Conservation (phyloP, 75 land plant species). For the Selaginella tamariscina region DNA sequence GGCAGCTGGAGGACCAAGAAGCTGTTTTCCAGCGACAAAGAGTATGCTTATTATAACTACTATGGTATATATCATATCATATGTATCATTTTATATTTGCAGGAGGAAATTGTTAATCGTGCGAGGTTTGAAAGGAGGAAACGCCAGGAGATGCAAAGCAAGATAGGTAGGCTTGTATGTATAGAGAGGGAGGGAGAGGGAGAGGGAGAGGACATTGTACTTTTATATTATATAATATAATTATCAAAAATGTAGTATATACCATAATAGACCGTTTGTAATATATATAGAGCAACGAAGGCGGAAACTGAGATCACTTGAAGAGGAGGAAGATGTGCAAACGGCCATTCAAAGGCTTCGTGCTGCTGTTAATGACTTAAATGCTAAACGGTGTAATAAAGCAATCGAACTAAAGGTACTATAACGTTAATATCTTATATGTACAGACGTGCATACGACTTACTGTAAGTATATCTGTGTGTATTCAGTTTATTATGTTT, state of each 20-base stretch:
- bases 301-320: constrained; percentile 45
- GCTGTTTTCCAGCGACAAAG: constrained; percentile 56
- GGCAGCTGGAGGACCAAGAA: constrained; percentile 59
- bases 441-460: too few relatives aligned
- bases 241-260: too few relatives aligned
- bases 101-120: constrained; percentile 62
- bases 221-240: too few relatives aligned
- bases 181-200: constrained; percentile 57
- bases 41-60: too few relatives aligned
- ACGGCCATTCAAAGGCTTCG: constrained; percentile 44
- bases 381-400: constrained; percentile 35
- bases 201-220: too few relatives aligned
- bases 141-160: constrained; percentile 45
- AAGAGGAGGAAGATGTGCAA: constrained; percentile 52
- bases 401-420: constrained; percentile 63
- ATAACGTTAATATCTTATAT: neutral
- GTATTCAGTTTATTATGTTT: too few relatives aligned
- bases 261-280: too few relatives aligned
- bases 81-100: neutral
- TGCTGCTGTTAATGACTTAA: constrained; percentile 33
- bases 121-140: constrained; percentile 43
- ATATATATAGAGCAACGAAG: constrained; percentile 46
- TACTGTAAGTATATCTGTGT: too few relatives aligned
- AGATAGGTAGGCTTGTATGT: constrained; percentile 34
- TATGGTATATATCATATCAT: neutral